Base-by-base conservation (phyloP, 2,329 filamentous ascomycete species). In the Fusarium piperis region DNA sequence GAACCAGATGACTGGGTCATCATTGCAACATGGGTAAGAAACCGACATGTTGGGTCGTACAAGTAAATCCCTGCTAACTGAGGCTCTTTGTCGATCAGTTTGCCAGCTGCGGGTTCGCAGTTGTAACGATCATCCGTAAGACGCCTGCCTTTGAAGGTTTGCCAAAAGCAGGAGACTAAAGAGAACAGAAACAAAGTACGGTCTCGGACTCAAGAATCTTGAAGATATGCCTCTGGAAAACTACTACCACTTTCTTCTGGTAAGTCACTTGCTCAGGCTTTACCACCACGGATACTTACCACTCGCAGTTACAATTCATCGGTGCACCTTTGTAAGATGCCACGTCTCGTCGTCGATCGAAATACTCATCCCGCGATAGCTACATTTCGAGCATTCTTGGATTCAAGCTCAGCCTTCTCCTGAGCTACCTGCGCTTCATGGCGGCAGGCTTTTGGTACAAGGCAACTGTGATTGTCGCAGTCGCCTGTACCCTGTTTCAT, bases 381-480 rank as follows among this genome's bases (percentile, higher is more conserved):
- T 85, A 84, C 59, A 80, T 84, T 20, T 67, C 76, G 12, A 80
- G 80, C 36, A 84, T 86, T 26, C 78, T 85, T 4, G 82, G 81
- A 2, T 87, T 87, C 74, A 86, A 86, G 62, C 75, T 85, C 20
- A 80, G 84, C 33, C 74, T 86, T 2, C 73, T 87, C 5, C 77
- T 84, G 3, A 83, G 83, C 1, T 83, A 85, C 18, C 76, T 86
- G 1, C 83, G 85, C 2, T 84, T 87, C 15, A 81, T 85, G 4
- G 80, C 83, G 2, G 77, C 78, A 0, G 39, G 60, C 4, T 84
- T 84, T 46, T 78, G 80, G 66, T 62, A 63, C 28, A 72, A 75
- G 7, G 59, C 72, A 1, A 81, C 83, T 0, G 76, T 82, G 10
- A 69, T 64, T 9, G 76, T 83, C n/a, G 79, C 81, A 2, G 71